A percentile compares a stretch with the other conserved stretches of the same genome.
These are phyloP conservation scores for Colletotrichum destructivum DNA, from an alignment of 2,329 filamentous ascomycete species.

Conservation along the genomic window DNA sequence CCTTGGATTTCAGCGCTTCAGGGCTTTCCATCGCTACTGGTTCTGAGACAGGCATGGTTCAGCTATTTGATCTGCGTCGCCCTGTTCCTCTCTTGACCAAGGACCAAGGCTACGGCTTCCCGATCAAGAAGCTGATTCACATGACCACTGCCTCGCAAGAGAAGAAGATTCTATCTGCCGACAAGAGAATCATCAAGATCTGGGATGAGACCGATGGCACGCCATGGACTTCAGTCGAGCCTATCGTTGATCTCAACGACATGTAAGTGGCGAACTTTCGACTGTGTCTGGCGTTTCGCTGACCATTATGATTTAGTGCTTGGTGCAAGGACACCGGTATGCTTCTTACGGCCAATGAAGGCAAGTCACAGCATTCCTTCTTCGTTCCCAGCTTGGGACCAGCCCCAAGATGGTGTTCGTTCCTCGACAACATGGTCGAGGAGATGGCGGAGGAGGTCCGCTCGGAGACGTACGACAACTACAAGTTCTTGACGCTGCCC, in stretches of 20 bases:
- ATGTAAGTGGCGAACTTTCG: slow-evolving; percentile 61
- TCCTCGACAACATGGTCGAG: slow-evolving; percentile 97
- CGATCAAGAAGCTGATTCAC: slow-evolving; percentile 87
- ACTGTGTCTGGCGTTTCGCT: not conserved
- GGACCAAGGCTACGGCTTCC: slow-evolving; percentile 95
- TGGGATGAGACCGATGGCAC: slow-evolving; percentile 89
- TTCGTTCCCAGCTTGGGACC: slow-evolving; percentile 95
- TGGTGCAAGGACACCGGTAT: slow-evolving; percentile 95
- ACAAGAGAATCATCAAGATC: slow-evolving; percentile 97
- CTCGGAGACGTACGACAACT: slow-evolving; percentile 96
- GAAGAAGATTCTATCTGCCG: slow-evolving; percentile 90
- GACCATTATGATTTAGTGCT: slow-evolving; percentile 57
- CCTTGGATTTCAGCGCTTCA: slow-evolving; percentile 86
- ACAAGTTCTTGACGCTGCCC: slow-evolving; percentile 94
- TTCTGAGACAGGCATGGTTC: slow-evolving; percentile 88
- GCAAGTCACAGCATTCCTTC: slow-evolving; percentile 93
- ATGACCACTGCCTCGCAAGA: slow-evolving; percentile 81
- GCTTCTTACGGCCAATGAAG: slow-evolving; percentile 97
- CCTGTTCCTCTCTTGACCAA: slow-evolving; percentile 89
- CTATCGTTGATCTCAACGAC: slow-evolving; percentile 93
- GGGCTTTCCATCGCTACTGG: slow-evolving; percentile 90
- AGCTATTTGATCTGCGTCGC: slow-evolving; percentile 92
- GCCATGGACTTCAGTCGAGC: slow-evolving; percentile 96
- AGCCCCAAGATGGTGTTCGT: slow-evolving; percentile 95
- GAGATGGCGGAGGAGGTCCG: slow-evolving; percentile 92